These are phyloP conservation scores for Ochetophila trinervis DNA, from an alignment of 306 rosid species.

Conservation along the genomic window DNA sequence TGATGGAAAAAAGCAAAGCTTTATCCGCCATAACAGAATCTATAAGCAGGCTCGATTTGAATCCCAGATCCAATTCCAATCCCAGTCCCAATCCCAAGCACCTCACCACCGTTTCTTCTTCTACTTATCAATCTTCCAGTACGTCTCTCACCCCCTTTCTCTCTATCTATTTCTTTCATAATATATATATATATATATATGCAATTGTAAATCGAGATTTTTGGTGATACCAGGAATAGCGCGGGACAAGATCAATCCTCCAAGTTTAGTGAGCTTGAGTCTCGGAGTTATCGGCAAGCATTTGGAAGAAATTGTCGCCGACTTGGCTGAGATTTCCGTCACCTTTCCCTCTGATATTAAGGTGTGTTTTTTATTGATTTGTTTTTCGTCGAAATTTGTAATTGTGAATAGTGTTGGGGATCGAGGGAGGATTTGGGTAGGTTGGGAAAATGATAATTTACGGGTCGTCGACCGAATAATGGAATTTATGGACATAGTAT, in stretches of 20 bases:
- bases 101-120: slow-evolving; percentile 15
- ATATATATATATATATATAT: background rate
- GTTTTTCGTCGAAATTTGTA: background rate
- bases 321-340: slow-evolving; percentile 63
- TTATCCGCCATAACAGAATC: slow-evolving; percentile 30
- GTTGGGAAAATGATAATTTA: background rate
- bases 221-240: slow-evolving; percentile 43
- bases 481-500: background rate
- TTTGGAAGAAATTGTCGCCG: slow-evolving; percentile 74
- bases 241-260: slow-evolving; percentile 46
- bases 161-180: background rate
- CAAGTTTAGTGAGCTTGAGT: slow-evolving; percentile 67
- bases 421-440: background rate
- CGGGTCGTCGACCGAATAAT: background rate
- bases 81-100: slow-evolving; percentile 27
- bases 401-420: background rate
- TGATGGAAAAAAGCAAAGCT: slow-evolving; percentile 65
- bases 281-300: slow-evolving; percentile 73
- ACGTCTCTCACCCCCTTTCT: slow-evolving; percentile 14
- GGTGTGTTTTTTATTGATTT: slow-evolving; percentile 34
- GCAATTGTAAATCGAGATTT: background rate
- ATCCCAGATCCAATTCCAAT: slow-evolving; percentile 39
- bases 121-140: slow-evolving; percentile 37
- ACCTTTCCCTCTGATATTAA: slow-evolving; percentile 73
- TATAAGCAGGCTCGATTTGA: slow-evolving; percentile 50